Evolutionary conservation across 2,329 filamentous ascomycete genomes (phyloP), one percentile per base, ranked within the genome.

Genomic region (Colletotrichum lupini): DNA sequence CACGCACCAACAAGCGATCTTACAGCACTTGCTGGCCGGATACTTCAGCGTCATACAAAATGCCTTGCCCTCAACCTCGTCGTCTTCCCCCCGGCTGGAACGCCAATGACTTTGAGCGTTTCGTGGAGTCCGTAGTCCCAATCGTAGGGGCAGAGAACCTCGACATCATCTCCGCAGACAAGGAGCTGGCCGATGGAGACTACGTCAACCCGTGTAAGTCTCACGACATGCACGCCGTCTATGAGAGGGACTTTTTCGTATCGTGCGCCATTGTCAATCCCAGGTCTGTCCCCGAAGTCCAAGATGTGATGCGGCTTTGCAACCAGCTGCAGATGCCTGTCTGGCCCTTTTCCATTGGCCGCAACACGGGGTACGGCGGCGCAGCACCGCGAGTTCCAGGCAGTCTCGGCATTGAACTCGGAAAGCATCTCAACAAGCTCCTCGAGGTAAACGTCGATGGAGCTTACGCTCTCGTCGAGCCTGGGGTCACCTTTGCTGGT

Each of bases 341-440:
- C 71, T 83, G 80, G 72, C 80, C 82, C 11, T 81, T 81, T 68
- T 82, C 80, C 1, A 78, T 82, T 72, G 81, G 81, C 4, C 77
- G 82, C 6, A 85, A 85, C 60, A 72, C 84, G 16, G 84, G 83
- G 6, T 85, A 85, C 63, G 84, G 84, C 11, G 83, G 84, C 12
- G 81, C 83, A 0, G 83, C 84, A 1, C 83, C 84, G 1, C 80
- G 84, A 5, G 82, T 86, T 1, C 80, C 81, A 1, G 84, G 84
- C 24, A 82, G 80, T 22, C 81, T 85, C 5, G 81, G 83, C 2
- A 74, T 86, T 5, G 83, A 85, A 74, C 80, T 86, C 1, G 83
- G 83, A 14, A 77, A 76, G 28, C 77, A 82, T 42, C 85, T 85
- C 83, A 82, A 82, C 68, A 73, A 76, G 62, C 82, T 85, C 67